Evolutionary conservation across 2,329 filamentous ascomycete species (phyloP), one percentile per base, ranked within the genome.

Genomic region (Apiospora kogelbergensis): DNA sequence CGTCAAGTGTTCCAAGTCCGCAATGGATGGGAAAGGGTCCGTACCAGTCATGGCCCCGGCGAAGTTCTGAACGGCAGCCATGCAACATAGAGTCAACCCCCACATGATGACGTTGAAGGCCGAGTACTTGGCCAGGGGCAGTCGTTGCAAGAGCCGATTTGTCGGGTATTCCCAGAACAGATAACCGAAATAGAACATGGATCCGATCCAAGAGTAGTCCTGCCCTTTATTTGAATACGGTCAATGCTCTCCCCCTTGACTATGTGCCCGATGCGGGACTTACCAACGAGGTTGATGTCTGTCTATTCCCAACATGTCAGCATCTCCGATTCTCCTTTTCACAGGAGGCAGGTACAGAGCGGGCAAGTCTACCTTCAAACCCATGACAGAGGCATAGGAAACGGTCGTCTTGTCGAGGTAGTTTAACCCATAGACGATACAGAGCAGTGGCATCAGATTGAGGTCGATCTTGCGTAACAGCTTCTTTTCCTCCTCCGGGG

Each of bases 121-220:
- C 1, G 86, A 90, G 77, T 91, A 92, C 75, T 91, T 92, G 0
- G 88, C 90, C 7, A 92, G 78, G 0, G 90, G 90, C 1, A 92
- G 78, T 1, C 85, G 81, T 77, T 92, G 90, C 15, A 92, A 82
- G 37, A 92, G 82, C 15, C 87, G 84, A 74, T 86, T 90, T 1
- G 89, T 91, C 0, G 90, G 90, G 76, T 89, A 91, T 76, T 92
- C 90, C 85, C 85, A 91, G 2, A 84, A 86, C 20, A 81, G 74
- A 68, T 81, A 81, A 75, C 83, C 83, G 60, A 85, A 85, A 72
- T 85, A 85, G 73, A 85, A 85, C 75, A 86, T 80, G 73, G 81
- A 84, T 1, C 81, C 82, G 17, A 88, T 78, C 85, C 85, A 87
- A 71, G 84, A 81, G 72, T 85, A 85, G 70, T 85, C 75, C 72